Conservation (phyloP, 768 basidiomycete species). For the Auricularia auricula-judae region DNA sequence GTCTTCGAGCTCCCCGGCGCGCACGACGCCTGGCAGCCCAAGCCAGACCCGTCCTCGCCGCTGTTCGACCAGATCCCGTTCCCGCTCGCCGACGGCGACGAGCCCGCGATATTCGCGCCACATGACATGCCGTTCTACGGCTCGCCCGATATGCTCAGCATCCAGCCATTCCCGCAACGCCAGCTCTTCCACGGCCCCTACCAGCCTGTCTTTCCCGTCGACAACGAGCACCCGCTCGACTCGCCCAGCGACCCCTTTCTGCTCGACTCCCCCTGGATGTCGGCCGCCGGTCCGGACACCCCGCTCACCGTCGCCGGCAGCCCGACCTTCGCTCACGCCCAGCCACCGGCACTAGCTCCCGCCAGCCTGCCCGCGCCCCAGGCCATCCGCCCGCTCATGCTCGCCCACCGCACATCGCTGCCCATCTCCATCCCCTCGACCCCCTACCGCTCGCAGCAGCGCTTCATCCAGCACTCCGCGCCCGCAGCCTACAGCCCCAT, state of each 20-base stretch:
- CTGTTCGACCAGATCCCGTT: background rate
- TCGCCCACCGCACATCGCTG: background rate
- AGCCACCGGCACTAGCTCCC: conserved; percentile 32
- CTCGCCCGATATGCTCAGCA: background rate
- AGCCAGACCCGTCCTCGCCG: background rate
- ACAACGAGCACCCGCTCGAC: background rate
- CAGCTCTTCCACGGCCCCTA: background rate
- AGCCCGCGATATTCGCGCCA: background rate
- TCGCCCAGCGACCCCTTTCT: background rate
- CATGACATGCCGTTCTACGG: background rate
- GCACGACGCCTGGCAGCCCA: background rate
- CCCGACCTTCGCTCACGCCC: conserved; percentile 23
- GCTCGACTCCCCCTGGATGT: background rate
- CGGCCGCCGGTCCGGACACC: background rate
- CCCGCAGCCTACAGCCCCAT: conserved; percentile 1
- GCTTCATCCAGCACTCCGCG: conserved; percentile 1
- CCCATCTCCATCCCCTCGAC: background rate
- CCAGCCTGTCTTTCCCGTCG: background rate
- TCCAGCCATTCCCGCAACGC: background rate
- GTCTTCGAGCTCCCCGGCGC: background rate
- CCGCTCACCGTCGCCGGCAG: background rate
- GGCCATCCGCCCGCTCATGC: conserved; percentile 1
- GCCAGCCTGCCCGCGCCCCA: background rate
- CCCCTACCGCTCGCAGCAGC: background rate
- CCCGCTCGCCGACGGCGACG: background rate